Evolutionary conservation across 225 moss, liverwort and hornwort genomes (phyloP).

Genomic region (Sphagnum tenellum): DNA sequence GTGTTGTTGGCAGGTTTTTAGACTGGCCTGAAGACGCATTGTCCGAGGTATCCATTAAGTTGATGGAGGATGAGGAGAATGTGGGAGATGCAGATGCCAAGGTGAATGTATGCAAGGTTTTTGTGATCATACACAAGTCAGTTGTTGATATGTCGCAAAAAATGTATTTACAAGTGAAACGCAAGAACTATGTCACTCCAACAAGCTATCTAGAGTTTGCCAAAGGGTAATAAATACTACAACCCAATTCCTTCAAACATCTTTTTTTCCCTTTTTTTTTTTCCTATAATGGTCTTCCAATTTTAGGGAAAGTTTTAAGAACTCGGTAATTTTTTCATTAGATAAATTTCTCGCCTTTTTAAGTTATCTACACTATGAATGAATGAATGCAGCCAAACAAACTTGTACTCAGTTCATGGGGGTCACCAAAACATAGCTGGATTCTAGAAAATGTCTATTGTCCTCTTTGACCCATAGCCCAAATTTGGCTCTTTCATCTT

Average conservation of each 20-base stretch:
- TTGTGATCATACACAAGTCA: slow-evolving; percentile 73
- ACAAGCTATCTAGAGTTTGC: slow-evolving; percentile 82
- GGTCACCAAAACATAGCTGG: no score
- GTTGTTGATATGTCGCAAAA: slow-evolving; percentile 54
- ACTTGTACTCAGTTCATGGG: no score
- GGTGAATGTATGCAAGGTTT: slow-evolving; percentile 51
- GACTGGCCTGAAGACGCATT: slow-evolving; percentile 87
- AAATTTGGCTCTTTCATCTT: no score
- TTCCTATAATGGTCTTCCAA: no score
- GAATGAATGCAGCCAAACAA: no score
- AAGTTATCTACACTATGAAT: no score
- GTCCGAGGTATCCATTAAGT: slow-evolving; percentile 53
- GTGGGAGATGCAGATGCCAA: slow-evolving; percentile 32
- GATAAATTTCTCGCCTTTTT: no score
- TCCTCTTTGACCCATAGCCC: no score
- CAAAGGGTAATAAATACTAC: slow-evolving; percentile 46
- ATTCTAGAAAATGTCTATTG: no score
- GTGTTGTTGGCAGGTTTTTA: slow-evolving; percentile 40
- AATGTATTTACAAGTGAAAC: slow-evolving; percentile 57
- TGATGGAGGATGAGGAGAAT: slow-evolving; percentile 55
- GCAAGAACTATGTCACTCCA: slow-evolving; percentile 71
- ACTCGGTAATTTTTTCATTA: no score
- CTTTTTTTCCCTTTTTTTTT: no score
- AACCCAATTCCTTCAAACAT: not conserved
- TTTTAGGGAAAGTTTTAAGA: no score